phyloP scores from a whole-genome alignment of 1,284 basidiomycete species.

The Coniferiporia sulphurascens region DNA sequence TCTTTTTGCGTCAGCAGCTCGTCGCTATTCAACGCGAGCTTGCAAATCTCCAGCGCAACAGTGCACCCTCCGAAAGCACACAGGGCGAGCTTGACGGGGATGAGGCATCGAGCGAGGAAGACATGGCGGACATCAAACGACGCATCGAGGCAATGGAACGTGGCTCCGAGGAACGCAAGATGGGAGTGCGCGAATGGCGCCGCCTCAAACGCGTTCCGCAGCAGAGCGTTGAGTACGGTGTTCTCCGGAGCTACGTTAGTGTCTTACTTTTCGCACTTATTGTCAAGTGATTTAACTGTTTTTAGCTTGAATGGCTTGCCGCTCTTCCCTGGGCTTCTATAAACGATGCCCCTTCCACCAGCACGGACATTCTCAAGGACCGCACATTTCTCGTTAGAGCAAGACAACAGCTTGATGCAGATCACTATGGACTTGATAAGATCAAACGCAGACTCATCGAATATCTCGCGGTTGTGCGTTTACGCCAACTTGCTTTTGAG shows the following conservation, averaged over 20 bases:
- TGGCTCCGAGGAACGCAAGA: slow-evolving; percentile 73
- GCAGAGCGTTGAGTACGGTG: slow-evolving; percentile 75
- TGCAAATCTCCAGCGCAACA: slow-evolving; percentile 46
- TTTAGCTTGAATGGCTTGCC: slow-evolving; percentile 80
- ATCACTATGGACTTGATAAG: slow-evolving; percentile 87
- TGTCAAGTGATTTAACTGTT: background rate
- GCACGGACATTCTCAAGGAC: slow-evolving; percentile 36
- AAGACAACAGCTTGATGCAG: slow-evolving; percentile 74
- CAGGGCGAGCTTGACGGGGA: slow-evolving; percentile 60
- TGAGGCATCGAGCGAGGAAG: slow-evolving; percentile 71
- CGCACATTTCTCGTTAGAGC: slow-evolving; percentile 58
- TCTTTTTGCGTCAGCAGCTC: slow-evolving; percentile 81
- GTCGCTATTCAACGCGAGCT: slow-evolving; percentile 88
- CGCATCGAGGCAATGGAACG: slow-evolving; percentile 76
- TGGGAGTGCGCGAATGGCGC: slow-evolving; percentile 80
- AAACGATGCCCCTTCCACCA: slow-evolving; percentile 20
- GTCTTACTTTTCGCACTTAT: background rate
- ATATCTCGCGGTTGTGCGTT: slow-evolving; percentile 82
- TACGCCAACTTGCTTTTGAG: slow-evolving; percentile 56
- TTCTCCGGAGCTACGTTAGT: slow-evolving; percentile 71
- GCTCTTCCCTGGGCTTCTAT: slow-evolving; percentile 69
- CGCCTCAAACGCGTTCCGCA: slow-evolving; percentile 69
- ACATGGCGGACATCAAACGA: slow-evolving; percentile 73
- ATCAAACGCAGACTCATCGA: slow-evolving; percentile 89
- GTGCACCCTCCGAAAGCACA: slow-evolving; percentile 23